These are phyloP conservation scores for Aspergillus panamensis DNA, from an alignment of 495 filamentous ascomycete species.

Conservation along the genomic window DNA sequence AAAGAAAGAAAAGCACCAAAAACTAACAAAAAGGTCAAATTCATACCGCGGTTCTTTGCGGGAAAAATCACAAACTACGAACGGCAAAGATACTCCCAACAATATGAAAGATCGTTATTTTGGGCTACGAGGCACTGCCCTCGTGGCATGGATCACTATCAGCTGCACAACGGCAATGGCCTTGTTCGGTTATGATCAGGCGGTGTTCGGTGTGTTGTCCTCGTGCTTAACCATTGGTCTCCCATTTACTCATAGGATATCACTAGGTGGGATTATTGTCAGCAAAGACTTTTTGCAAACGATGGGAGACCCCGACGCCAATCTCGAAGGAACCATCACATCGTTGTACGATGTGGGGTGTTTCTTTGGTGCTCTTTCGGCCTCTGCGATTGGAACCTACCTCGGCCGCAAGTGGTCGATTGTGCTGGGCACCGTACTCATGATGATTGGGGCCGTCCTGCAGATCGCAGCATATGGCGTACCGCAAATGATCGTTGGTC, in stretches of 20 bases:
- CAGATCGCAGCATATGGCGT: constrained; percentile 51
- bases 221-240: neutral
- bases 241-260: too few relatives aligned
- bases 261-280: too few relatives aligned
- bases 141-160: too few relatives aligned
- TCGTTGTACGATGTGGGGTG: constrained; percentile 56
- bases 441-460: constrained; percentile 54
- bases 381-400: constrained; percentile 47
- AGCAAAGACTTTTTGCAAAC: too few relatives aligned
- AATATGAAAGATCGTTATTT: too few relatives aligned
- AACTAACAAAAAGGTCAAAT: too few relatives aligned
- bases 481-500: constrained; percentile 57
- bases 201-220: constrained; percentile 34
- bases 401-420: constrained; percentile 53
- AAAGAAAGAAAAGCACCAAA: too few relatives aligned
- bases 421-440: constrained; percentile 48
- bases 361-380: constrained; percentile 50
- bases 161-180: too few relatives aligned
- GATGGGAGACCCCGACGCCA: constrained; percentile 11
- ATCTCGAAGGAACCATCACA: constrained; percentile 30
- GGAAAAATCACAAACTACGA: too few relatives aligned
- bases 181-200: constrained; percentile 33
- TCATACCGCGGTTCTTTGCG: too few relatives aligned
- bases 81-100: too few relatives aligned
- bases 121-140: too few relatives aligned